Conservation (phyloP, 164 flowering plant genomes). For the Akebia trifoliata region DNA sequence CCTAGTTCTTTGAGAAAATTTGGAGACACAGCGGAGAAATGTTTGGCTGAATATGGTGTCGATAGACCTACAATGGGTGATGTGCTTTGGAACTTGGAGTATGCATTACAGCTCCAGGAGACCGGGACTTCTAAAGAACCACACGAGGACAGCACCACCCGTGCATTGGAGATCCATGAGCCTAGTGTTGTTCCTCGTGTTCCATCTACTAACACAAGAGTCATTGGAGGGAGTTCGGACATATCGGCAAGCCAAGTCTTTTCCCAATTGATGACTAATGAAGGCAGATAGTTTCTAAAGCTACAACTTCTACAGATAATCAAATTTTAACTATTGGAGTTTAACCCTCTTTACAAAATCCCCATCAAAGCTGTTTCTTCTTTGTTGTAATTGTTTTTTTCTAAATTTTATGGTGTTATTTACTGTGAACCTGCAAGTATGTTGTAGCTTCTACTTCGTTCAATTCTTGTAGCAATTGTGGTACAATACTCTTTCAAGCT, state of each 20-base stretch:
- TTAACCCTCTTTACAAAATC: no score
- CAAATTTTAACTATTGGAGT: neutral
- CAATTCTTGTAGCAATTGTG: no score
- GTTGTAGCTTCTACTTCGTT: no score
- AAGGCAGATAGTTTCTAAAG: constrained; percentile 21
- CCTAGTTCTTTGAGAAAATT: constrained; percentile 23
- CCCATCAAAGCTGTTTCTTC: no score
- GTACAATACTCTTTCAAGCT: no score
- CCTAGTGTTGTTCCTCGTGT: constrained; percentile 8
- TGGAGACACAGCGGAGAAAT: constrained; percentile 28
- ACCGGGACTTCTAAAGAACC: constrained; percentile 18
- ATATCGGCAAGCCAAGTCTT: constrained; percentile 14
- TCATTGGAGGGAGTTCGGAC: constrained; percentile 13
- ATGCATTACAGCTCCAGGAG: constrained; percentile 32
- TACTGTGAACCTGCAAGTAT: no score
- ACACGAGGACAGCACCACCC: constrained; percentile 20
- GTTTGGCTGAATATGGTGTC: constrained; percentile 31
- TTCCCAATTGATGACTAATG: constrained; percentile 28
- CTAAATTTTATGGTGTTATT: no score
- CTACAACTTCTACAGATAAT: neutral
- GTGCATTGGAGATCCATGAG: constrained; percentile 4
- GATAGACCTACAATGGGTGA: constrained; percentile 38
- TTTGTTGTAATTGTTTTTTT: no score
- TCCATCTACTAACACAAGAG: constrained; percentile 15
- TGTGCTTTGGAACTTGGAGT: constrained; percentile 38